A percentile compares a stretch with the other conserved stretches of the same genome.
Conservation (phyloP, 768 basidiomycete genomes). For the Rhizopogon salebrosus region DNA sequence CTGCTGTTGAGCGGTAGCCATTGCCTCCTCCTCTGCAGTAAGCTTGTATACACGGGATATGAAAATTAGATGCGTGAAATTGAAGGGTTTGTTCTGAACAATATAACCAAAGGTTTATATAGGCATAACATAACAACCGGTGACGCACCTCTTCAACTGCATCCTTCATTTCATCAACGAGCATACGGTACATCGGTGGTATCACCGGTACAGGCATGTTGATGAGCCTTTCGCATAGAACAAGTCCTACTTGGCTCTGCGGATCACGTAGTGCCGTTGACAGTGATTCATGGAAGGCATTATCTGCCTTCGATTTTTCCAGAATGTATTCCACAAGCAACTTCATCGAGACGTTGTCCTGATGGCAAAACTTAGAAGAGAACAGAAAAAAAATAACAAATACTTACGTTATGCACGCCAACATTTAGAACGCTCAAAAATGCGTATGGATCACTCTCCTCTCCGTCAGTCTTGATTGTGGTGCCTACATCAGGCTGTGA, state of each 20-base stretch:
- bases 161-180: conserved; percentile 75
- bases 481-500: conserved; percentile 74
- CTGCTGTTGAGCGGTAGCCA: conserved; percentile 32
- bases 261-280: conserved; percentile 19
- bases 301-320: conserved; percentile 46
- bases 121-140: neutral
- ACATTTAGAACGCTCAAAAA: conserved; percentile 82
- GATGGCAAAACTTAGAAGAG: neutral
- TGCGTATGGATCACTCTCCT: conserved; percentile 71
- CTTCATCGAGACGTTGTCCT: conserved; percentile 71
- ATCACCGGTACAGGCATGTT: conserved; percentile 96
- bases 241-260: conserved; percentile 65
- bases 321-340: conserved; percentile 69
- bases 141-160: conserved; percentile 58
- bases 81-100: conserved; percentile 52
- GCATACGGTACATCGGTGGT: conserved; percentile 89
- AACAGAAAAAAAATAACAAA: neutral
- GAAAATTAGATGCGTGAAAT: conserved; percentile 70
- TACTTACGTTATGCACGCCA: conserved; percentile 54
- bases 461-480: conserved; percentile 81
- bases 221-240: conserved; percentile 83
- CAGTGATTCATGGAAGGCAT: conserved; percentile 48
- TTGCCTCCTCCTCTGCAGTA: conserved; percentile 59
- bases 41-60: conserved; percentile 78
- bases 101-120: neutral